A percentile compares a stretch with the other conserved stretches of the same genome.
phyloP scores from a whole-genome alignment of 2,329 filamentous ascomycete species.

The Trichophyton benhamiae region DNA sequence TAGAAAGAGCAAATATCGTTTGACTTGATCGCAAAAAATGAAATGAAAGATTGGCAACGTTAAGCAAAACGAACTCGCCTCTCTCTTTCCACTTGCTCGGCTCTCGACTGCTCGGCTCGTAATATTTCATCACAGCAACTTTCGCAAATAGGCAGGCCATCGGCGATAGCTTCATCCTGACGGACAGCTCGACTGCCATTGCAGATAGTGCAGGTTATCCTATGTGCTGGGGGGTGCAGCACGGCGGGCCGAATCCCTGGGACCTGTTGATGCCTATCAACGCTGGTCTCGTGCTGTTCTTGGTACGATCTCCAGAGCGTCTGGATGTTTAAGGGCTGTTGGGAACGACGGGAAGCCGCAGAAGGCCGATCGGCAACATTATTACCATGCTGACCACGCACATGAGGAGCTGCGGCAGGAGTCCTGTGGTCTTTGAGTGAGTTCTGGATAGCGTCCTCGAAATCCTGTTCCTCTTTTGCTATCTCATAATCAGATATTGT shows the following conservation, averaged over 20 bases:
- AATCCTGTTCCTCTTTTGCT: neutral
- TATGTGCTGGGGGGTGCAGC: neutral
- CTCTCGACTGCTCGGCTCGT: neutral
- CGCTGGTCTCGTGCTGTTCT: neutral
- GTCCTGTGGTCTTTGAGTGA: neutral
- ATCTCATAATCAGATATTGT: neutral
- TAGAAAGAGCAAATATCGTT: too few relatives aligned
- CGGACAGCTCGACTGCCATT: neutral
- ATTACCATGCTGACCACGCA: neutral
- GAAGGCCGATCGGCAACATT: neutral
- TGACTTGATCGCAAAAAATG: too few relatives aligned
- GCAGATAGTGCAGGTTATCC: slow-evolving; percentile 2
- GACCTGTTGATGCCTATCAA: neutral
- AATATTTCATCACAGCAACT: slow-evolving; percentile 5
- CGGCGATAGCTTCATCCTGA: slow-evolving; percentile 3
- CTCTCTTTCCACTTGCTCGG: neutral
- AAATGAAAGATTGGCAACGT: neutral
- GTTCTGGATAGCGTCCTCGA: neutral
- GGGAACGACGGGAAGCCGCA: neutral
- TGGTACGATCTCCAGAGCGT: neutral
- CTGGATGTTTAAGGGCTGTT: neutral
- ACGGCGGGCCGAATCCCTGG: neutral
- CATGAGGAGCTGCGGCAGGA: neutral
- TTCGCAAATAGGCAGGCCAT: slow-evolving; percentile 6
- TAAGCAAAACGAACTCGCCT: neutral